A percentile compares a stretch with the other conserved stretches of the same genome.
Conservation (phyloP, 2,329 filamentous ascomycete genomes). For the Hypoxylon sp. region DNA sequence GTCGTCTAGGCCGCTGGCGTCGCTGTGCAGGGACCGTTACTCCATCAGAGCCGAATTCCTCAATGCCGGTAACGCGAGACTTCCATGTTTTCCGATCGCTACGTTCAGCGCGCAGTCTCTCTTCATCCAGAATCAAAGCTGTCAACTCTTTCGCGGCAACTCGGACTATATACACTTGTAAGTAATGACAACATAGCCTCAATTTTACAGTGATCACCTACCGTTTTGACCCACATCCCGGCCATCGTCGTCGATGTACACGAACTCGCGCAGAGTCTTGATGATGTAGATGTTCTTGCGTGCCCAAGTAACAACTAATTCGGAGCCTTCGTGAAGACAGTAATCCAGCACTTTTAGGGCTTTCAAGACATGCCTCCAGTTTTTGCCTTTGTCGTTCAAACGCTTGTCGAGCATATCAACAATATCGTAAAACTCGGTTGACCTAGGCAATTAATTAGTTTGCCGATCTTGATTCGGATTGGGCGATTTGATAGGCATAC, state of each 20-base stretch:
- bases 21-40: slow-evolving; percentile 58
- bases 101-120: slow-evolving; percentile 89
- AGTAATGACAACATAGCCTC: slow-evolving; percentile 48
- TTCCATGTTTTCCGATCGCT: slow-evolving; percentile 97
- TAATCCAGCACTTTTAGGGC: slow-evolving; percentile 98
- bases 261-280: slow-evolving; percentile 97
- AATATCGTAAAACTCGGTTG: slow-evolving; percentile 98
- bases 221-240: slow-evolving; percentile 97
- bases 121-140: slow-evolving; percentile 91
- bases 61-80: slow-evolving; percentile 92
- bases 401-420: slow-evolving; percentile 99
- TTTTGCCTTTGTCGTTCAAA: slow-evolving; percentile 99
- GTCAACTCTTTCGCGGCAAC: slow-evolving; percentile 97
- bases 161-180: slow-evolving; percentile 76
- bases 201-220: slow-evolving; percentile 62
- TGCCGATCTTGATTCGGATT: slow-evolving; percentile 2
- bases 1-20: slow-evolving; percentile 65
- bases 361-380: slow-evolving; percentile 98
- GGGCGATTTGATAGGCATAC: slow-evolving; percentile 67
- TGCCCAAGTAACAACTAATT: slow-evolving; percentile 97
- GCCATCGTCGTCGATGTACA: slow-evolving; percentile 95
- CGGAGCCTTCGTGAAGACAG: slow-evolving; percentile 96
- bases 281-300: slow-evolving; percentile 99
- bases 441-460: slow-evolving; percentile 66
- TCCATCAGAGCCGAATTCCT: slow-evolving; percentile 76